Base-by-base conservation (phyloP, 495 filamentous ascomycete species). In the Penicillium nucicola region DNA sequence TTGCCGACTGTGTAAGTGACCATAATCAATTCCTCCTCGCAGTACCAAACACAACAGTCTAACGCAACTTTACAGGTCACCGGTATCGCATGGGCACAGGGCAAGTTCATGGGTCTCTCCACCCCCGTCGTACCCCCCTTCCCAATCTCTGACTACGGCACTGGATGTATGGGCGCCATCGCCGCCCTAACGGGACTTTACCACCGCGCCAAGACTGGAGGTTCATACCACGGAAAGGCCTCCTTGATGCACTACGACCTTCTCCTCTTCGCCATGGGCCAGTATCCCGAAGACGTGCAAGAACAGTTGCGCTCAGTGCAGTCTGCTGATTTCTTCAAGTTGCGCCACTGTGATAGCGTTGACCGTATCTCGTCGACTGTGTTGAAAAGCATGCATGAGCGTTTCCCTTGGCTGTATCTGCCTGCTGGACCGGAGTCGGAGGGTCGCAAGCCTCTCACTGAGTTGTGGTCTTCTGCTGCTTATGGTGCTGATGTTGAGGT, bases 61-160 rank as follows among this genome's bases (percentile, higher is more conserved):
- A 55, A 66, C 43, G 40, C 60, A 56, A 31, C 9, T 48, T 48
- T 20, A 44, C 60, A 79, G 69, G 78, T 81, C 2, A 82, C 76
- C 15, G 84, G 86, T 13, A 72, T 89, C 6, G 86, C 87, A 5
- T 89, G 85, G 85, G 82, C 81, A 4, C 87, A 90, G 64, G 87
- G 86, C 9, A 50, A 78, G 37, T 85, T 84, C 66, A 89, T 91
- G 85, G 84, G 85, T 10, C 68, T 82, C 9, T 58, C 77, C 10
- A 82, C 83, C 53, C 87, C 87, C 3, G 79, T 89, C n/a, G 81
- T 90, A 0, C 88, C 87, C 40, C 86, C 86, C 0, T 90, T 90
- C 66, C 88, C 87, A 18, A 90, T 88, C 72, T 88, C 83, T 32
- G 88, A 90, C 68, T 90, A 92, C 65, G 84, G 87, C 23, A 89